Base-by-base conservation (phyloP, 2,329 filamentous ascomycete species). In the Fusarium tuaranense region DNA sequence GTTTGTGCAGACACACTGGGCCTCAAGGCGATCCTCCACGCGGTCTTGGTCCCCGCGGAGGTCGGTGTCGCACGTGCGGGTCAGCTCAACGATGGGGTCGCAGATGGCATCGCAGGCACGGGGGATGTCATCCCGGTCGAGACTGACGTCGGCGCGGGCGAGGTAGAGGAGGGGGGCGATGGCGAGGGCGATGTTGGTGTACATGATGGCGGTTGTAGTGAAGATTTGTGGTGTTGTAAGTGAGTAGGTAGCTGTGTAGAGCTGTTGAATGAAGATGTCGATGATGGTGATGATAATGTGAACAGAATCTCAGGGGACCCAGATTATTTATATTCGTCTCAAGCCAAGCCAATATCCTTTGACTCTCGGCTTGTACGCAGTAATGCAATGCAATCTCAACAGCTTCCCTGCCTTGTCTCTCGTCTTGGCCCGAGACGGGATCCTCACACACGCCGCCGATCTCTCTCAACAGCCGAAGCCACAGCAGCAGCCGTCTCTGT, bases 1-100 rank as follows among this genome's bases (percentile, higher is more conserved):
- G 79, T 86, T 83, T 72, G 82, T 82, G 80, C 84, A 84, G 63
- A 85, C 73, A 70, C 84, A 86, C 73, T 85, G 82, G 14, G 75
- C 77, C 78, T 82, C 79, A 62, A 85, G 82, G 20, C 79, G 80
- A 53, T 83, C 77, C 74, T 85, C 83, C 36, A 79, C 73, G 27
- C 77, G 79, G 76, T 83, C 81, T 20, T 58, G 77, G 64, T 80
- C 76, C 48, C 78, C 76, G 30, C 51, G 64, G 41, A 81, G 77
- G 63, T 82, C 78, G 39, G 81, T 80, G 27, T 83, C 81, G 70
- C 85, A 86, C 44, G 75, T 77, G 38, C 77, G 77, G 62, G 80
- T 81, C 34, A 85, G 80, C 27, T 81, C 70, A 12, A 77, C 80
- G 38, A 85, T 76, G 53, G 84, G 83, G 25, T 76, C 65, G 72